Evolutionary conservation across 2,329 filamentous ascomycete genomes (phyloP), one percentile per base, ranked within the genome.

Genomic region (Colletotrichum trifolii): DNA sequence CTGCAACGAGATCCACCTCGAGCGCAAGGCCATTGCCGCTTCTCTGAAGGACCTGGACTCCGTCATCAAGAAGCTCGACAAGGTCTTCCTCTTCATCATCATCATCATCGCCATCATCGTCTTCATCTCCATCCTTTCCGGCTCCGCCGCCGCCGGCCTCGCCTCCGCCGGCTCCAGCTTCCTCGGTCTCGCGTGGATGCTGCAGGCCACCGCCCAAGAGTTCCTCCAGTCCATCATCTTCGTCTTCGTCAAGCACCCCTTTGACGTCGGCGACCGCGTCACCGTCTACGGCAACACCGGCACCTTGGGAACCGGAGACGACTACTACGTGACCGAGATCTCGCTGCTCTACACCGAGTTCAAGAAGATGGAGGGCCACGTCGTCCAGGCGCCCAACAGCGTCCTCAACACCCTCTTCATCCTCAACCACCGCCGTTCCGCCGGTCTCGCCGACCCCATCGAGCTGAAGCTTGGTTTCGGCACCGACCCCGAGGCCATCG

Each of bases 321-420:
- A 97, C 72, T 98, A 97, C 78, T 97, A 97, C 69, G 94, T 98
- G 58, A 97, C 96, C 59, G 93, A 97, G 73, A 96, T 98, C 60
- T 91, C 93, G 2, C 84, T 98, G 1, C 85, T 97, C 13, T 98
- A 96, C 76, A 98, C 95, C 12, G 95, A 97, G 73, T 97, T 97
- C 82, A 97, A 97, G 84, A 97, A 97, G 83, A 95, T 97, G 92
- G 91, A 97, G 77, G 95, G 95, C 2, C 94, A 97, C 72, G 91
- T 97, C 33, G 95, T 98, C 0, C 95, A 97, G 77, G 95, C 95
- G 1, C 95, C 95, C 10, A 98, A 98, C 84, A 96, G 91, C 63
- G 89, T 97, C 42, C 86, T 98, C 60, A 98, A 97, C 78, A 93
- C 88, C 0, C 85, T 98, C 0, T 97, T 97, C 78, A 97, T 98